Evolutionary conservation across 1,284 basidiomycete genomes (phyloP).

Genomic region (Moniliella sp.): DNA sequence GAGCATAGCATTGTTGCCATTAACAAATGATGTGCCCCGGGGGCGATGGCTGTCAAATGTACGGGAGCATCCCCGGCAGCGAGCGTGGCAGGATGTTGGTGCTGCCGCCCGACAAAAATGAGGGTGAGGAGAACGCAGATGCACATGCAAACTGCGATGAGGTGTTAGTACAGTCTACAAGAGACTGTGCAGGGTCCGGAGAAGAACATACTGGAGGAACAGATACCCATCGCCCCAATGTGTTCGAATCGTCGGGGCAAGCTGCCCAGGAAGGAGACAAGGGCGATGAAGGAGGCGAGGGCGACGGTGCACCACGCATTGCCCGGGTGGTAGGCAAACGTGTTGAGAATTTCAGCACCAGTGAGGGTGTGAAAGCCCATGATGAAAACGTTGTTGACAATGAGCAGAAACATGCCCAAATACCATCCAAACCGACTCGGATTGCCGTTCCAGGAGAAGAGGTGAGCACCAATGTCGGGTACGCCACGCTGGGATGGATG

Average conservation of each 20-base stretch:
- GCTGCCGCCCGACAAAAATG: constrained; percentile 1
- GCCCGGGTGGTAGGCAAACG: constrained; percentile 2
- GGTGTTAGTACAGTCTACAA: no score
- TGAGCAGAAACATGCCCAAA: constrained; percentile 12
- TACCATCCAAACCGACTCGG: no score
- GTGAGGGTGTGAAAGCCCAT: constrained; percentile 6
- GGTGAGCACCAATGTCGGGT: constrained; percentile 33
- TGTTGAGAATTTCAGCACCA: constrained; percentile 6
- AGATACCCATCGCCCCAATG: constrained; percentile 4
- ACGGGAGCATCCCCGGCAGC: no score
- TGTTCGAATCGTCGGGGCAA: constrained; percentile 6
- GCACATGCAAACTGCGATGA: constrained; percentile 3
- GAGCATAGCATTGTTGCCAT: constrained; percentile 35
- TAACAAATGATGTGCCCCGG: constrained; percentile 2
- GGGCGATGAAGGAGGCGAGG: constrained; percentile 37
- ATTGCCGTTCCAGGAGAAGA: constrained; percentile 1
- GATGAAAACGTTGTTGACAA: constrained; percentile 24
- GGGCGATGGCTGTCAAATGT: constrained; percentile 3
- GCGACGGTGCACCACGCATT: constrained; percentile 2
- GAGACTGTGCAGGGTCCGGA: no score
- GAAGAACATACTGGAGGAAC: no score
- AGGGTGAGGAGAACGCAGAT: constrained; percentile 6
- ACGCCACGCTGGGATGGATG: constrained; percentile 43
- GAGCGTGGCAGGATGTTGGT: constrained; percentile 1
- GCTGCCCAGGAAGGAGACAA: constrained; percentile 40